Percentiles rank a stretch among this genome's conserved stretches.
Conservation (phyloP, 2,329 filamentous ascomycete species). For the Mollisia scopiformis region DNA sequence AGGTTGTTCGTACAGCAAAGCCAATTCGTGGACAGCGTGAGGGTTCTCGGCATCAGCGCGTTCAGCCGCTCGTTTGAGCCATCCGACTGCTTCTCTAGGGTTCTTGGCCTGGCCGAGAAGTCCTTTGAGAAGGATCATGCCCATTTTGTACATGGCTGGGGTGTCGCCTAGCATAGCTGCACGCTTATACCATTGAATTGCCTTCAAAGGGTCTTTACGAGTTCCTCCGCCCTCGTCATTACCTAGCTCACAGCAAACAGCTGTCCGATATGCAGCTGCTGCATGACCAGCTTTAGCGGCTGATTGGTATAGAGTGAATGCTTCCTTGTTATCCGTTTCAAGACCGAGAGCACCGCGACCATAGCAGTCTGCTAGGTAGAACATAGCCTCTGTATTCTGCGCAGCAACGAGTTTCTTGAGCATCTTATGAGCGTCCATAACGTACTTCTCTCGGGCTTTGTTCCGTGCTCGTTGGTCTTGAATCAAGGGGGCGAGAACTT, state of each 20-base stretch:
- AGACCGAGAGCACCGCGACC: slow-evolving; percentile 80
- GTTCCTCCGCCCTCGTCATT: slow-evolving; percentile 94
- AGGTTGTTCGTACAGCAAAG: slow-evolving; percentile 60
- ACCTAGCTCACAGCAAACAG: slow-evolving; percentile 96
- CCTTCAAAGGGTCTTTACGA: slow-evolving; percentile 86
- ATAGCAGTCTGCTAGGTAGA: slow-evolving; percentile 87
- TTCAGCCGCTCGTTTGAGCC: slow-evolving; percentile 93
- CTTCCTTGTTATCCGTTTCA: slow-evolving; percentile 85
- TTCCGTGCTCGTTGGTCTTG: slow-evolving; percentile 72
- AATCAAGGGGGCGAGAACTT: slow-evolving; percentile 67
- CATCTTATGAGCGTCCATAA: slow-evolving; percentile 85
- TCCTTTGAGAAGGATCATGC: slow-evolving; percentile 93
- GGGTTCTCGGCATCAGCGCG: slow-evolving; percentile 87
- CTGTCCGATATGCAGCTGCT: slow-evolving; percentile 88
- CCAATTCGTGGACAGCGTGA: slow-evolving; percentile 90
- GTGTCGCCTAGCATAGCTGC: slow-evolving; percentile 88
- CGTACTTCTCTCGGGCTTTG: slow-evolving; percentile 80
- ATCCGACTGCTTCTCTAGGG: slow-evolving; percentile 82
- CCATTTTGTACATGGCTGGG: slow-evolving; percentile 97
- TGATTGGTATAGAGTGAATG: slow-evolving; percentile 90
- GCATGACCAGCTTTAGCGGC: slow-evolving; percentile 88
- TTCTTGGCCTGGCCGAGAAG: slow-evolving; percentile 86
- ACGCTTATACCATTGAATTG: slow-evolving; percentile 97
- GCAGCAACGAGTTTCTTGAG: slow-evolving; percentile 81
- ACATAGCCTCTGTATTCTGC: slow-evolving; percentile 86